Base-by-base conservation (phyloP, 768 basidiomycete genomes). In the Lactarius trivialis region DNA sequence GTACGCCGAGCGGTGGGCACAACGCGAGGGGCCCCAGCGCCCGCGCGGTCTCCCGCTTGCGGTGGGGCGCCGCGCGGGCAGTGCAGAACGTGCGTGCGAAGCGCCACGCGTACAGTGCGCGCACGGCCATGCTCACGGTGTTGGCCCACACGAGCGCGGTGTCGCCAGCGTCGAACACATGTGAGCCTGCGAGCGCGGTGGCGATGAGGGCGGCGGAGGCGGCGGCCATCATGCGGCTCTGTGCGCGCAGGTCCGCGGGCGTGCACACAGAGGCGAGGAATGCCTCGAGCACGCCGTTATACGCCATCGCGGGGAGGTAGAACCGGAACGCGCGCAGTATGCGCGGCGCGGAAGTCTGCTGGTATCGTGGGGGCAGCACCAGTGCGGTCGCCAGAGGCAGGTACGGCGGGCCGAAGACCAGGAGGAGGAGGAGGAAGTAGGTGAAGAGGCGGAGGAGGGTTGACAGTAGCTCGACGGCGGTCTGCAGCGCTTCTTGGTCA, bases 271-370 rank as follows among this genome's bases (percentile, higher is more conserved):
- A 88, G 3, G 89, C 84, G 67, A 96, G 79, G 73, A 97, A 95
- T 0, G 95, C 92, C 71, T 99, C 97, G 19, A 96, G 75, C 0
- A 91, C 82, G 2, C 97, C 97, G 70, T 99, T 99, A 66, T 93
- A 75, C 6, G 89, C 89, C 69, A 99, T 81, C 24, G 89, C 81
- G 0, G 97, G 97, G 66, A 98, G 87, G 68, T 95, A 96, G 77
- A 83, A 88, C 26, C 92, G 73, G 83, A 94, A 99, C 1, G 87
- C 84, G 14, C 75, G 73, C 7, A 99, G 82, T 39, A 96, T 88
- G 15, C 73, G 65, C 0, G 92, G 88, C 0, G 95, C 94, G 48
- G 90, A 91, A 0, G 94, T 93, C 45, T 78, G 69, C 37, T 84
- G 77, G 73, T 91, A 91, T 63, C 81, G 79, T 24, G 69, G 73